phyloP scores from a whole-genome alignment of 805 yeast species.

The Ogataea nitratoaversa region DNA sequence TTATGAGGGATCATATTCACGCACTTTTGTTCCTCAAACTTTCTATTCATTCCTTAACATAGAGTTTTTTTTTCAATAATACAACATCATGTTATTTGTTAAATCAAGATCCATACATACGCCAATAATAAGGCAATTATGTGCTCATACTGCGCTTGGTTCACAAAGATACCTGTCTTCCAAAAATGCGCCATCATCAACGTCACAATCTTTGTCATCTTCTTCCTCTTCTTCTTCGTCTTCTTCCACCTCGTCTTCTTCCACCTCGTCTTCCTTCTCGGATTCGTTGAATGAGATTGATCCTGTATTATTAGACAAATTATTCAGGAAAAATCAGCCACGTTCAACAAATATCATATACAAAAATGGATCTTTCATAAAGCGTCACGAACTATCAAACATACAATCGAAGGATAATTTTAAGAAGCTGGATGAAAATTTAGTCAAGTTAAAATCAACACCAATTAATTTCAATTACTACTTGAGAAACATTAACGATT shows the following conservation, averaged over 20 bases:
- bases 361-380: conserved; percentile 15
- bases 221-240: neutral
- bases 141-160: too few species aligned
- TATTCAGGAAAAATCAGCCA: conserved; percentile 27
- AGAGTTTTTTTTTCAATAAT: too few species aligned
- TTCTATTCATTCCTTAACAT: too few species aligned
- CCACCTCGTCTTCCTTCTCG: conserved; percentile 3
- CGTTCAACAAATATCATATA: conserved; percentile 5
- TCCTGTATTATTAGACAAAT: conserved; percentile 25
- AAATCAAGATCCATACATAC: neutral
- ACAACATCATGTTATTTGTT: neutral
- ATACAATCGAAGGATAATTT: conserved; percentile 23
- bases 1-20: too few species aligned
- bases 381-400: conserved; percentile 17
- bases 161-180: neutral
- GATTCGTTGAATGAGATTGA: conserved; percentile 19
- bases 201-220: too few species aligned
- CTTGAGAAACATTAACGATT: conserved; percentile 27
- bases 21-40: too few species aligned
- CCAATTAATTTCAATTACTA: conserved; percentile 35
- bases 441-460: conserved; percentile 25
- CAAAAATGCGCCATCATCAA: too few species aligned
- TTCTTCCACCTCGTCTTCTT: neutral
- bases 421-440: conserved; percentile 24
- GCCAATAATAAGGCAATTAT: too few species aligned